phyloP scores from a whole-genome alignment of 208 protist species.

The Vickermania ingenoplastis region DNA sequence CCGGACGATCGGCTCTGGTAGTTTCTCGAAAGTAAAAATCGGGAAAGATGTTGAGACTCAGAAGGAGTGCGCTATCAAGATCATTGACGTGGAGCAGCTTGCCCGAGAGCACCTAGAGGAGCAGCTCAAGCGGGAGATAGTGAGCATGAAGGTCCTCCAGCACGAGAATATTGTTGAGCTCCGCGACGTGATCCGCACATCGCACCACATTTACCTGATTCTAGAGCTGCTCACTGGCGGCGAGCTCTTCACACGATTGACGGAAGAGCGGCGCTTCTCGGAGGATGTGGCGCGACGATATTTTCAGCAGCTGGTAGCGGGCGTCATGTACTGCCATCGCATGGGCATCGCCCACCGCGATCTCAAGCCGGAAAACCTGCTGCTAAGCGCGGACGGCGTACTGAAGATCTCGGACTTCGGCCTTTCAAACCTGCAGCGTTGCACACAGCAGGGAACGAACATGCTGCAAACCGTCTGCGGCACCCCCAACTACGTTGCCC shows the following conservation, averaged over 20 bases:
- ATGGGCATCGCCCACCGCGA: constrained; percentile 85
- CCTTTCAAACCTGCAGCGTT: constrained; percentile 65
- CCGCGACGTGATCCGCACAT: constrained; percentile 83
- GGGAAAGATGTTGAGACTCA: constrained; percentile 56
- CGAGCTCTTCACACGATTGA: constrained; percentile 91
- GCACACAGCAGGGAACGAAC: constrained; percentile 22
- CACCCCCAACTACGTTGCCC: constrained; percentile 86
- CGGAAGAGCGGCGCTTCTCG: constrained; percentile 54
- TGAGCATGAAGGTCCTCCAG: constrained; percentile 80
- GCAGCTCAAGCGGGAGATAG: constrained; percentile 86
- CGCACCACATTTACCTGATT: constrained; percentile 85
- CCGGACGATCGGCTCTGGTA: constrained; percentile 77
- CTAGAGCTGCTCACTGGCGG: constrained; percentile 88
- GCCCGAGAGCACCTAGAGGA: constrained; percentile 83
- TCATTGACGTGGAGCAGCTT: constrained; percentile 84
- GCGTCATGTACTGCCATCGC: constrained; percentile 87
- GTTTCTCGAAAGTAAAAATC: constrained; percentile 83
- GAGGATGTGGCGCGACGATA: constrained; percentile 83
- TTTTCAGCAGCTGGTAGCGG: constrained; percentile 93
- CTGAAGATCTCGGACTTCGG: constrained; percentile 92
- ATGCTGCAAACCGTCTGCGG: constrained; percentile 86
- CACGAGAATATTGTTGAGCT: constrained; percentile 84
- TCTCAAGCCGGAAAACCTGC: constrained; percentile 88
- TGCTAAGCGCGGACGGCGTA: constrained; percentile 60
- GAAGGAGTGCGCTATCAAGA: constrained; percentile 80